Evolutionary conservation across 495 filamentous ascomycete species (phyloP).

Genomic region (Penicillium tannophilum): DNA sequence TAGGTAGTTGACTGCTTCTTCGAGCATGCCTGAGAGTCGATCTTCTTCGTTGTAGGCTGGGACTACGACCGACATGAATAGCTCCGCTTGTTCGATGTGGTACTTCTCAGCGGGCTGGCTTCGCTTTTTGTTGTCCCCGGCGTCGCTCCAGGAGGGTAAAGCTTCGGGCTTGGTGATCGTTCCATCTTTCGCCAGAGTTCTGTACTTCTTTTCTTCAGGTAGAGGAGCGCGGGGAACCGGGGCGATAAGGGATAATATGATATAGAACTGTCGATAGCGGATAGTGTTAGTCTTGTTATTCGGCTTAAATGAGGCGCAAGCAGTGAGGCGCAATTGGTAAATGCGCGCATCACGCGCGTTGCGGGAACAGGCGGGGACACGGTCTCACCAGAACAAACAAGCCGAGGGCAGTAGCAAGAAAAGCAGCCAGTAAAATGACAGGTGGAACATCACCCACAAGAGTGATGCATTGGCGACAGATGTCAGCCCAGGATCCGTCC

Average conservation of each 20-base stretch:
- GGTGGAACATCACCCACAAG: slow-evolving; percentile 33
- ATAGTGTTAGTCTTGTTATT: not conserved
- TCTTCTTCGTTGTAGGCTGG: slow-evolving; percentile 94
- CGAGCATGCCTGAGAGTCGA: slow-evolving; percentile 78
- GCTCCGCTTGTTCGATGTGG: slow-evolving; percentile 50
- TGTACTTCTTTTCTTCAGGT: slow-evolving; percentile 84
- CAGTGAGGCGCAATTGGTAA: not conserved
- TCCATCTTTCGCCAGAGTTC: slow-evolving; percentile 69
- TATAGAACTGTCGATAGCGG: slow-evolving; percentile 59
- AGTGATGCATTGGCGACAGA: slow-evolving; percentile 40
- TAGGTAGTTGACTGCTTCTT: slow-evolving; percentile 87
- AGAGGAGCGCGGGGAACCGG: slow-evolving; percentile 75
- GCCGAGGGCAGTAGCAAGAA: slow-evolving; percentile 34
- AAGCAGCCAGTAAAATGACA: slow-evolving; percentile 32
- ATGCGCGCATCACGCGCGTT: not conserved
- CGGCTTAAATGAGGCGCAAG: not conserved
- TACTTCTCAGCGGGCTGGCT: slow-evolving; percentile 29
- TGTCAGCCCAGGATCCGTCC: slow-evolving; percentile 32
- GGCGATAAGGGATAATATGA: slow-evolving; percentile 70
- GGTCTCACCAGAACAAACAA: slow-evolving; percentile 42
- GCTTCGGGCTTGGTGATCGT: slow-evolving; percentile 56
- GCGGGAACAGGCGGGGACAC: slow-evolving; percentile 6
- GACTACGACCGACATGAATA: slow-evolving; percentile 85
- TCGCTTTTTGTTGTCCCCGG: slow-evolving; percentile 53
- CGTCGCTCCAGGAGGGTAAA: slow-evolving; percentile 84